phyloP scores from a whole-genome alignment of 208 protist species.

The Trypanosomatidae sp. region DNA sequence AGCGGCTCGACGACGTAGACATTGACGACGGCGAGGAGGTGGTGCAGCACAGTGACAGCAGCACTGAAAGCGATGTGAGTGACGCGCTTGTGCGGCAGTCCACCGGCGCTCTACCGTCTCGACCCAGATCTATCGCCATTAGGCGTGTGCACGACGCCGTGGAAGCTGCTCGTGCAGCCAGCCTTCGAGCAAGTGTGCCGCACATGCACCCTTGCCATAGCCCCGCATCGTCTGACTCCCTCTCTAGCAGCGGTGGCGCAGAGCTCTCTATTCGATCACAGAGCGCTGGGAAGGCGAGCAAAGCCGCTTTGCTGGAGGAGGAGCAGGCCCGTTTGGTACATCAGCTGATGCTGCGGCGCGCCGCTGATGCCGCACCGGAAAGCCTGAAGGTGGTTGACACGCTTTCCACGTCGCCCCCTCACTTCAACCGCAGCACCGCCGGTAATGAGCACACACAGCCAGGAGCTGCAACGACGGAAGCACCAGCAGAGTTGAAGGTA shows the following conservation, averaged over 20 bases:
- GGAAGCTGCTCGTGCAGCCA: constrained; percentile 6
- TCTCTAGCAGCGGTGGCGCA: background rate
- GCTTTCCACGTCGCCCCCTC: background rate
- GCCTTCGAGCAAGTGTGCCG: background rate
- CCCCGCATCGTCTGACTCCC: background rate
- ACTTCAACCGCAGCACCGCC: background rate
- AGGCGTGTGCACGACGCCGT: constrained; percentile 1
- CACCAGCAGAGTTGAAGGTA: too few relatives aligned
- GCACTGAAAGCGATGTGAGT: background rate
- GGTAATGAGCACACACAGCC: background rate
- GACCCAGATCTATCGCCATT: background rate
- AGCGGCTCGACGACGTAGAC: constrained; percentile 45
- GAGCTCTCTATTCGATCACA: background rate
- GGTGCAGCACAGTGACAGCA: constrained; percentile 1
- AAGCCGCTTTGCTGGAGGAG: constrained; percentile 10
- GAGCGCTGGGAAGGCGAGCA: background rate
- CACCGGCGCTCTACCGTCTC: background rate
- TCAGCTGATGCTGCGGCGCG: constrained; percentile 16
- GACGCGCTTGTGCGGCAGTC: background rate
- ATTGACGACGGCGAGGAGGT: constrained; percentile 16
- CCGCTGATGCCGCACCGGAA: background rate
- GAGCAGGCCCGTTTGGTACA: constrained; percentile 21
- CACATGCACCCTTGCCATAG: background rate
- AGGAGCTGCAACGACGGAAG: background rate
- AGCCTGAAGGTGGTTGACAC: background rate